Percentiles rank a stretch among this genome's conserved stretches.
phyloP scores from a whole-genome alignment of 164 flowering plant genomes.

The Nelumbo lutea region DNA sequence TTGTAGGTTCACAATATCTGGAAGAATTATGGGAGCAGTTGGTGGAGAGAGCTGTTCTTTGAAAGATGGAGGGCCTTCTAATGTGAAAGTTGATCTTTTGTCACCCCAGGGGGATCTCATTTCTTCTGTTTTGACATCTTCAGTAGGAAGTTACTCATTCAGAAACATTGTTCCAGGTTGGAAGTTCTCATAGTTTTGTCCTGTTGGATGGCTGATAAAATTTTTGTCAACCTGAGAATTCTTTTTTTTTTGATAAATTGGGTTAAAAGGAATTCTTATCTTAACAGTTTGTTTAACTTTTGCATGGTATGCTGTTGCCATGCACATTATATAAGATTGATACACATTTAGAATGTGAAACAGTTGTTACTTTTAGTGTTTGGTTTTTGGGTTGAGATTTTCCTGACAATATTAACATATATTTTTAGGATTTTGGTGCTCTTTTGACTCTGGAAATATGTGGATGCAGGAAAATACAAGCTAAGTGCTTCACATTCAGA shows the following conservation, averaged over 20 bases:
- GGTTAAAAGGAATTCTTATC: background rate
- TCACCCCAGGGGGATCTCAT: constrained; percentile 50
- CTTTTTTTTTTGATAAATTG: no score
- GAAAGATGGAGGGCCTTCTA: constrained; percentile 76
- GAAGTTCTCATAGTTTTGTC: constrained; percentile 3
- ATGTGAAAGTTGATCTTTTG: constrained; percentile 72
- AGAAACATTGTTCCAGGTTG: constrained; percentile 78
- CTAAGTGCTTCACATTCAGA: constrained; percentile 73
- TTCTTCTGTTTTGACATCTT: constrained; percentile 61
- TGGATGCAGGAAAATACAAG: constrained; percentile 64
- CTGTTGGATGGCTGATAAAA: background rate
- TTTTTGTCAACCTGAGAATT: background rate
- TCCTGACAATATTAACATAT: background rate
- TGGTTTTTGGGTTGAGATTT: background rate
- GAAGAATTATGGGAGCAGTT: constrained; percentile 84
- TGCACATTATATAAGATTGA: background rate
- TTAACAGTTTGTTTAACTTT: background rate
- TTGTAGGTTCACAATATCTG: constrained; percentile 80
- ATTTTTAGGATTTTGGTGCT: background rate
- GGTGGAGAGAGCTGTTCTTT: constrained; percentile 80
- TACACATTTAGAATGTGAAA: background rate
- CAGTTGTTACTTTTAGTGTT: background rate
- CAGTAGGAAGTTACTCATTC: constrained; percentile 65
- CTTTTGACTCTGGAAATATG: constrained; percentile 2
- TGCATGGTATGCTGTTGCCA: background rate